A percentile compares a stretch with the other conserved stretches of the same genome.
Evolutionary conservation across 495 filamentous ascomycete genomes (phyloP).

Genomic region (Tirmania nivea): DNA sequence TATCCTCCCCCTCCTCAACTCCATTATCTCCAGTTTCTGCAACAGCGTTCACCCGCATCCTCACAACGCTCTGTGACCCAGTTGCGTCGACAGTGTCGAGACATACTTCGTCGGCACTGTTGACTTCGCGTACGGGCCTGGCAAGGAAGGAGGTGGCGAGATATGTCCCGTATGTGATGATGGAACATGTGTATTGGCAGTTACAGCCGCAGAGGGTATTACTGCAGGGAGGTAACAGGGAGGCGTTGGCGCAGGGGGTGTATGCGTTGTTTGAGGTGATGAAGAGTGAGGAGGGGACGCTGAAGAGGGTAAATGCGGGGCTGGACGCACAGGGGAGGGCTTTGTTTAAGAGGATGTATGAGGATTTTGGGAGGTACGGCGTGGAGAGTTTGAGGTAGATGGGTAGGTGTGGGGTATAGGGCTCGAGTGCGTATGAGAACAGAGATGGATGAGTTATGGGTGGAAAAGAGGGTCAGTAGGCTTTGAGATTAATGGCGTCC

Average conservation of each 20-base stretch:
- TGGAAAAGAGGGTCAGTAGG: too few species aligned
- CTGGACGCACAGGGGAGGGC: background rate
- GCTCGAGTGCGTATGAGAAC: too few species aligned
- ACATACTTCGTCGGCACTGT: background rate
- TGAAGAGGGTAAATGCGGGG: background rate
- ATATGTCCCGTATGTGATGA: background rate
- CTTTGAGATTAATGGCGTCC: too few species aligned
- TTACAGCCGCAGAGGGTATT: background rate
- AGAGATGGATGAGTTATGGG: too few species aligned
- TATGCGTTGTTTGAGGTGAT: background rate
- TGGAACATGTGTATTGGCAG: background rate
- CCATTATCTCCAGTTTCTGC: background rate
- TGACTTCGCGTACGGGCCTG: background rate
- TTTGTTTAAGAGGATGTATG: background rate
- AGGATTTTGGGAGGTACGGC: background rate
- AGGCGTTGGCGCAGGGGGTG: background rate
- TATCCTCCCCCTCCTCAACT: background rate
- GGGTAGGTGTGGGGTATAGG: too few species aligned
- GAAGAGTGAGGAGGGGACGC: background rate
- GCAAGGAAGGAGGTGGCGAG: background rate
- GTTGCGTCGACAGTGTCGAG: background rate
- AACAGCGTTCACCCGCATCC: background rate
- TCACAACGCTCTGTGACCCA: background rate
- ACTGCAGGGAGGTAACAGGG: background rate
- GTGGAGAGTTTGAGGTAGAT: background rate